phyloP scores from a whole-genome alignment of 2,329 filamentous ascomycete species.

The Ampelomyces quisqualis region DNA sequence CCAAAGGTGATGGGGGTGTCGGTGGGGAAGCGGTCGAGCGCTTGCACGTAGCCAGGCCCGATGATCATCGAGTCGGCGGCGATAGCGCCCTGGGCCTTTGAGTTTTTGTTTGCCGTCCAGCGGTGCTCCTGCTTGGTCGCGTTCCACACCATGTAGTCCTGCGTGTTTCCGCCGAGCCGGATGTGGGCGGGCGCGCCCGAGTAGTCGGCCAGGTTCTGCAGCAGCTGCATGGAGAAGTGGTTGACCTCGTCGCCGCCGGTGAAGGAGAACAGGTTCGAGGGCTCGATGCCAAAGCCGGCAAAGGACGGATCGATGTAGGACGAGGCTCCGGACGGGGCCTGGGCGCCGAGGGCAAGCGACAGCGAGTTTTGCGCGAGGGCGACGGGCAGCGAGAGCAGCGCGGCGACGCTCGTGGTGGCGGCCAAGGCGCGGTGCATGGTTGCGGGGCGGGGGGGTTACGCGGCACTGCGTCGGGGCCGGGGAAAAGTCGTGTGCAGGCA shows the following conservation, averaged over 20 bases:
- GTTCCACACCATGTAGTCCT: constrained; percentile 53
- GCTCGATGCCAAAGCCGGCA: constrained; percentile 56
- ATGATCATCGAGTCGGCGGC: constrained; percentile 50
- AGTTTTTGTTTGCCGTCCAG: constrained; percentile 44
- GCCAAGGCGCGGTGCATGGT: constrained; percentile 26
- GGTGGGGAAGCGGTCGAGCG: constrained; percentile 52
- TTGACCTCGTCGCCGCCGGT: constrained; percentile 49
- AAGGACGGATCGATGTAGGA: constrained; percentile 47
- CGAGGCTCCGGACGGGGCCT: constrained; percentile 34
- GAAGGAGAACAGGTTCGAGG: constrained; percentile 56
- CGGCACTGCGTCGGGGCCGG: neutral
- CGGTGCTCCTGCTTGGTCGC: constrained; percentile 39
- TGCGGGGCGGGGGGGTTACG: constrained; percentile 1
- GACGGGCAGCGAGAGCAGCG: constrained; percentile 17
- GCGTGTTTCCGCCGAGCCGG: constrained; percentile 54
- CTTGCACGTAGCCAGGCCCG: constrained; percentile 52
- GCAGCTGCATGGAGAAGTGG: constrained; percentile 49
- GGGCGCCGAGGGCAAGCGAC: constrained; percentile 35
- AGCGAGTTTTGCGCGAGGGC: constrained; percentile 34
- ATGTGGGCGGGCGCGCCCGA: constrained; percentile 53
- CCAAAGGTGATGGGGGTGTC: constrained; percentile 54
- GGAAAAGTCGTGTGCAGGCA: neutral
- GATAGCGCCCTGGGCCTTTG: constrained; percentile 44
- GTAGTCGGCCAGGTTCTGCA: constrained; percentile 53
- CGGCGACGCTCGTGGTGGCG: constrained; percentile 12